Evolutionary conservation across 192 early-diverging fungal species (phyloP).

Genomic region (Rhizoclosmatium globosum): DNA sequence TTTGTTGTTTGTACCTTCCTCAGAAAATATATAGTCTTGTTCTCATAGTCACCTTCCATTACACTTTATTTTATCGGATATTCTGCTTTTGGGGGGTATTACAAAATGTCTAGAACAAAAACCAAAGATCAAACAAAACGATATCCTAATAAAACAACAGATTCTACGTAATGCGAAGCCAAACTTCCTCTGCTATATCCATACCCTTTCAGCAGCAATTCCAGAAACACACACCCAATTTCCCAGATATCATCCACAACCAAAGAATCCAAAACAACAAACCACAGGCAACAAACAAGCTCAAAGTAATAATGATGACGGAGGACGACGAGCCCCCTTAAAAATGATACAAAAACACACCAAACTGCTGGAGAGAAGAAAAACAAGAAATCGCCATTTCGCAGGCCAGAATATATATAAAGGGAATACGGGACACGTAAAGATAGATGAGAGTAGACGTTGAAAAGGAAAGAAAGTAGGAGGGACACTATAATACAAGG

Average conservation of each 20-base stretch:
- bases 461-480: neutral
- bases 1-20: neutral
- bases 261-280: no score
- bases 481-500: conserved; percentile 4
- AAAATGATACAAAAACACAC: neutral
- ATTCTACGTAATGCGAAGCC: no score
- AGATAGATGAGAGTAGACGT: neutral
- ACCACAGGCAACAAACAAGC: no score
- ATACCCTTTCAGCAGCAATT: no score
- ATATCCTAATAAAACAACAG: no score
- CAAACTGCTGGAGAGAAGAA: neutral
- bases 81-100: no score
- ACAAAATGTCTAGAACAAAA: no score
- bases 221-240: no score
- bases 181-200: no score
- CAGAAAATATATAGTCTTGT: neutral
- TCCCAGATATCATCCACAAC: no score
- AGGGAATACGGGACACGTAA: neutral
- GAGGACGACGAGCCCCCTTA: neutral
- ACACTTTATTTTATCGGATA: neutral
- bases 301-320: neutral
- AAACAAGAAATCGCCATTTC: neutral
- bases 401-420: neutral
- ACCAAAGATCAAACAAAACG: no score
- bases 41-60: neutral